Percentiles rank a stretch among this genome's conserved stretches.
Evolutionary conservation across 2,329 filamentous ascomycete genomes (phyloP).

Genomic region (Anisogramma anomala): DNA sequence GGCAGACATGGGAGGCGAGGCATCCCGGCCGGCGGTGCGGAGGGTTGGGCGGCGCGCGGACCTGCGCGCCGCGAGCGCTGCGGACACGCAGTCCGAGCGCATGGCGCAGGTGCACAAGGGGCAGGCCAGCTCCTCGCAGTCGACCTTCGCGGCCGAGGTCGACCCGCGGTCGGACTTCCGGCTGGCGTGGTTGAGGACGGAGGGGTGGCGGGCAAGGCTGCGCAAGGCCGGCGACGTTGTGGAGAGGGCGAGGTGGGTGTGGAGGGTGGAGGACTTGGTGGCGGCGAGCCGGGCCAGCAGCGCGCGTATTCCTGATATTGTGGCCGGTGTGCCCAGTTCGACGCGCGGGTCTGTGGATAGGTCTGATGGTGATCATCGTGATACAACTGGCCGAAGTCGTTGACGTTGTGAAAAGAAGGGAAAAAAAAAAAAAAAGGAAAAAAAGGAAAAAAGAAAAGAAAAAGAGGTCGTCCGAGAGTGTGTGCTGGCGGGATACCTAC

Average conservation of each 20-base stretch:
- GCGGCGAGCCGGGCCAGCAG: not conserved
- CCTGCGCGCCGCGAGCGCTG: slow-evolving; percentile 6
- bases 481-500: slow-evolving; percentile 7
- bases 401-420: no score
- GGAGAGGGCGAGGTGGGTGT: slow-evolving; percentile 25
- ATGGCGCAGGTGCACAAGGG: slow-evolving; percentile 3
- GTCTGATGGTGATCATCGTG: not conserved
- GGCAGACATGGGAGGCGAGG: not conserved
- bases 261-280: slow-evolving; percentile 18
- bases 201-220: slow-evolving; percentile 27
- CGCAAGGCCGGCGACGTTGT: slow-evolving; percentile 23
- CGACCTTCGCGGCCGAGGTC: slow-evolving; percentile 8
- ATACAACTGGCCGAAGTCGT: not conserved
- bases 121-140: slow-evolving; percentile 5
- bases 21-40: not conserved
- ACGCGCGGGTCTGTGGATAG: slow-evolving; percentile 4
- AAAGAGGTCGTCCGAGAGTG: slow-evolving; percentile 2
- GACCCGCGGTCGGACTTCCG: slow-evolving; percentile 18
- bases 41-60: slow-evolving; percentile 1
- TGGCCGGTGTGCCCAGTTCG: slow-evolving; percentile 12
- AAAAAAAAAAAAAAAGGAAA: no score
- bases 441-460: no score
- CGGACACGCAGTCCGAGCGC: slow-evolving; percentile 9
- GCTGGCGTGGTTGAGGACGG: slow-evolving; percentile 27
- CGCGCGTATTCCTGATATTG: slow-evolving; percentile 13